Conservation (phyloP, 2,329 filamentous ascomycete species). For the Ambrosiella beaveri region DNA sequence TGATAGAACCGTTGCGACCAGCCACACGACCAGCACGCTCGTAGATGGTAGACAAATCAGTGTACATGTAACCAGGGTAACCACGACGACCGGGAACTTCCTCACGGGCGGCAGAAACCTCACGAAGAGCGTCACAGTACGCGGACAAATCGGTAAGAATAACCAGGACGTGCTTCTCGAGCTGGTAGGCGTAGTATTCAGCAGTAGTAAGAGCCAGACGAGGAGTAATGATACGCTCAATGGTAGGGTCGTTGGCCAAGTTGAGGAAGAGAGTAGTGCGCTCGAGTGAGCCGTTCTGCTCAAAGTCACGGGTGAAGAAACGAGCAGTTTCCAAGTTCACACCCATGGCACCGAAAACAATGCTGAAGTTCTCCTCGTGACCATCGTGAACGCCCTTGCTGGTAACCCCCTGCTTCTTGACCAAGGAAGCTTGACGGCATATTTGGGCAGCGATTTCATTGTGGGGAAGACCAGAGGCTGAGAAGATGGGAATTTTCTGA, state of each 20-base stretch:
- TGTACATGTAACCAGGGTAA: constrained; percentile 99
- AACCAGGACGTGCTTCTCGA: constrained; percentile 98
- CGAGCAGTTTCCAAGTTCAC: constrained; percentile 97
- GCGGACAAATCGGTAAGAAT: constrained; percentile 96
- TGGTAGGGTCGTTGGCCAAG: constrained; percentile 96
- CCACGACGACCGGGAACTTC: constrained; percentile 98
- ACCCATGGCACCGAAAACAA: constrained; percentile 99
- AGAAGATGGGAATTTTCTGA: constrained; percentile 99
- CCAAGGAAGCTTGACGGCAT: constrained; percentile 88
- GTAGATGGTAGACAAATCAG: constrained; percentile 99
- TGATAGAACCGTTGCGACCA: constrained; percentile 95
- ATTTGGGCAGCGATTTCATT: constrained; percentile 99
- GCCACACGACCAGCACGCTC: constrained; percentile 95
- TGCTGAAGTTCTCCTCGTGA: constrained; percentile 98
- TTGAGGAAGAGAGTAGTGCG: constrained; percentile 95
- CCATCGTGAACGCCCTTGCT: constrained; percentile 93
- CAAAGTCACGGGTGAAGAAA: constrained; percentile 97
- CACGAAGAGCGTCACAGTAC: constrained; percentile 96
- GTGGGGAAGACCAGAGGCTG: constrained; percentile 90
- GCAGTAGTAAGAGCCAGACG: constrained; percentile 94
- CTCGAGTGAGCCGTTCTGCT: constrained; percentile 98
- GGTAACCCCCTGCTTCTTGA: constrained; percentile 57
- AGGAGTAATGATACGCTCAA: constrained; percentile 98
- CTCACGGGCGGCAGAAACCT: constrained; percentile 93
- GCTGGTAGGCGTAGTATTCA: constrained; percentile 99